Base-by-base conservation (phyloP, 441 rosid species). In the Raphanus hybrid region DNA sequence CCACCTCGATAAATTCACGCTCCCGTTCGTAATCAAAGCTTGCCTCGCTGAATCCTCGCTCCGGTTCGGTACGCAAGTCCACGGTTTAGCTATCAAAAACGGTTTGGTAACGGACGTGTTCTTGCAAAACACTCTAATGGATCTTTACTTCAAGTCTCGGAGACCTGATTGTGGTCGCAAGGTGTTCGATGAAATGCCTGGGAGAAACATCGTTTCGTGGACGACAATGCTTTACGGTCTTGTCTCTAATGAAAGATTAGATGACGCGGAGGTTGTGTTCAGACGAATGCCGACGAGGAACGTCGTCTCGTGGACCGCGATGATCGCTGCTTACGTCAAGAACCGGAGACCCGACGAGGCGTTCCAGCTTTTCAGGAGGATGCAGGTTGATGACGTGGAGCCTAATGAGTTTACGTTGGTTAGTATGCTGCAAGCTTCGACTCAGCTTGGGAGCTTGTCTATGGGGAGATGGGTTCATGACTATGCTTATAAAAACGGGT, bases 1-100 rank as follows among this genome's bases (percentile, higher is more conserved):
- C n/a, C 32, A 78, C 0, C 84, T 90, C 26, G 94, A 92, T 75
- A 90, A 90, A 80, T 90, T 90, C 83, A 90, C 94, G 3, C 84
- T 88, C 29, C 94, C 97, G 3, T 92, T 88, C 64, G 87, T 86
- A 66, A 54, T 90, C 37, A 88, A 87, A 74, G 90, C 93, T 83
- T 92, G 94, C 60, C 60, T 79, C 45, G 71, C 80, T 3, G 77
- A 80, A 57, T 76, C 79, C 10, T 81, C 60, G 15, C 41, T 85
- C 14, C 71, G 27, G 4, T 82, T 85, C 69, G 97, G 81, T 1
- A 80, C 84, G 0, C 90, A 90, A 76, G 84, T 88, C n/a, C 93
- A 91, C 41, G 90, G 87, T 0, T 62, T 87, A 29, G 91, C 93
- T 11, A 57, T 86, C 11, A 91, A 87, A 69, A 43, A 86, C 8